phyloP scores from a whole-genome alignment of 176 grass and related monocot genomes.

The Elaeis guineensis region DNA sequence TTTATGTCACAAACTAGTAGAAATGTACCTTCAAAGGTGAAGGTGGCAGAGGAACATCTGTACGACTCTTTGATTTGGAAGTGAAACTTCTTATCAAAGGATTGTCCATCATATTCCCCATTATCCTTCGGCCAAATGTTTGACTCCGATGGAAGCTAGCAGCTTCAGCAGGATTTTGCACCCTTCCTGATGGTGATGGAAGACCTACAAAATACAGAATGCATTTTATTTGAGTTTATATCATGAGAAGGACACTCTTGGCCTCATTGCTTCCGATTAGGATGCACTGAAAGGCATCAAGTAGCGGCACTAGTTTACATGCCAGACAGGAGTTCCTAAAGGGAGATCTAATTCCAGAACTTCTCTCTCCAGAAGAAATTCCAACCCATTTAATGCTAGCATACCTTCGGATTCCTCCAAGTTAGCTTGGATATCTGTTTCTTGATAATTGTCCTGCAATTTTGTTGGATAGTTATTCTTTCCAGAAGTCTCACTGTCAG shows the following conservation, averaged over 20 bases:
- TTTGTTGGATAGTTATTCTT: neutral
- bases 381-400: constrained; percentile 7
- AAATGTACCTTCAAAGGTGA: constrained; percentile 54
- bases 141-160: constrained; percentile 41
- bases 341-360: too few relatives aligned
- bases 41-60: constrained; percentile 44
- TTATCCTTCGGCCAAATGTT: constrained; percentile 95
- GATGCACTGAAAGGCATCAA: neutral
- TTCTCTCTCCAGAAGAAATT: too few relatives aligned
- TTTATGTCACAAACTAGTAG: too few relatives aligned
- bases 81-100: constrained; percentile 83
- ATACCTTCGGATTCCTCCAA: constrained; percentile 74
- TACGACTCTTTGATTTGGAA: constrained; percentile 59
- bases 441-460: constrained; percentile 21
- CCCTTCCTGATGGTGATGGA: constrained; percentile 70
- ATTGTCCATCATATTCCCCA: constrained; percentile 91
- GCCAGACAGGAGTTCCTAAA: too few relatives aligned
- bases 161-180: constrained; percentile 31
- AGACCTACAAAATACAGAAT: constrained; percentile 32
- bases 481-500: constrained; percentile 30
- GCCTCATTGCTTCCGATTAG: neutral
- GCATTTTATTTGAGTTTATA: too few relatives aligned
- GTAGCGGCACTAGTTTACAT: too few relatives aligned
- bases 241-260: neutral
- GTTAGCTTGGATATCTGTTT: constrained; percentile 45